Evolutionary conservation across 805 yeast species (phyloP).

Genomic region (Brettanomyces anomalus): DNA sequence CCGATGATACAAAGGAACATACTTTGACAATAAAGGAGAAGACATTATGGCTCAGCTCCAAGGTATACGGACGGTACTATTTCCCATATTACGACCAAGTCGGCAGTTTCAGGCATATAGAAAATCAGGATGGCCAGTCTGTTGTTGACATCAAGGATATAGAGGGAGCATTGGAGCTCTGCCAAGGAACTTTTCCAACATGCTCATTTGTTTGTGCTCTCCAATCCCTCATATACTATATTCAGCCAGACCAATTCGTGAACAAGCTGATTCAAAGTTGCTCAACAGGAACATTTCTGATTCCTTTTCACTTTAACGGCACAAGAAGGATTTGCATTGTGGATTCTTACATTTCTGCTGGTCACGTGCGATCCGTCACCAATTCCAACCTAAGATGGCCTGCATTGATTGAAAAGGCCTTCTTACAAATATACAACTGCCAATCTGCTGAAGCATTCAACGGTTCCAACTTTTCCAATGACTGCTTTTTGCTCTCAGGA

Average conservation of each 20-base stretch:
- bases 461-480: constrained; percentile 75
- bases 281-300: constrained; percentile 9
- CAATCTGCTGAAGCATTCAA: constrained; percentile 44
- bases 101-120: background rate
- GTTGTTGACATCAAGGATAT: constrained; percentile 28
- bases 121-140: too few species aligned
- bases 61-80: constrained; percentile 9
- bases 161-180: constrained; percentile 30
- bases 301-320: constrained; percentile 46
- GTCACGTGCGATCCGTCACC: constrained; percentile 22
- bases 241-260: background rate
- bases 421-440: constrained; percentile 38
- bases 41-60: constrained; percentile 1
- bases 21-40: background rate
- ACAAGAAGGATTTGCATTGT: constrained; percentile 35
- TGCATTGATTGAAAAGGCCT: constrained; percentile 71
- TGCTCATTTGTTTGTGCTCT: constrained; percentile 62
- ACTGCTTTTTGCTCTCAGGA: constrained; percentile 55
- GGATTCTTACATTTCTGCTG: constrained; percentile 16
- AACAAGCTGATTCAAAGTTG: background rate
- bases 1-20: background rate
- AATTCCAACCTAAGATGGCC: constrained; percentile 40
- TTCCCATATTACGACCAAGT: background rate
- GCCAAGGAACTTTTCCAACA: constrained; percentile 37
- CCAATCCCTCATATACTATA: background rate